Conservation (phyloP, 129 eudicot species). For the Flaveria ramosissima region DNA sequence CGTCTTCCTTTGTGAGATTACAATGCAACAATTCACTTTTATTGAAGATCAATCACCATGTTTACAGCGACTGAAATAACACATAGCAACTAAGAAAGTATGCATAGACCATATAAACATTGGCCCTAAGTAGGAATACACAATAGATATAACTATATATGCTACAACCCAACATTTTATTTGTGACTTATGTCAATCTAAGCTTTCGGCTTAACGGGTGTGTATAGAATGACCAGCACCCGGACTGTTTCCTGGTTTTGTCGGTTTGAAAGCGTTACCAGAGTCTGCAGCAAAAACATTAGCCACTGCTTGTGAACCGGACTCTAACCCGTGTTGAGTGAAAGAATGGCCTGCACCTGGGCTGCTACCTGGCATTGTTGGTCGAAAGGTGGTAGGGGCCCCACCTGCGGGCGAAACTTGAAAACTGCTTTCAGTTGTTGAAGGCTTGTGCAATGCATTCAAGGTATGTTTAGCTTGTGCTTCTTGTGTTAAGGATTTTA, state of each 20-base stretch:
- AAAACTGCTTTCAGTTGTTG: conserved; percentile 3
- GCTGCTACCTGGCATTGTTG: conserved; percentile 44
- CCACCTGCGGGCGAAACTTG: conserved; percentile 25
- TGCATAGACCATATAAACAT: not conserved
- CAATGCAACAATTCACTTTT: not conserved
- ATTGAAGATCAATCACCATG: not conserved
- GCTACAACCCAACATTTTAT: conserved; percentile 12
- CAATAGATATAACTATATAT: conserved; percentile 20
- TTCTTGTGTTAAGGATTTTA: conserved; percentile 29
- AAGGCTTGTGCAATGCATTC: conserved; percentile 9
- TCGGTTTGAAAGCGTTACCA: conserved; percentile 38
- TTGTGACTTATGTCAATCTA: conserved; percentile 17
- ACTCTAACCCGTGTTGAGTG: conserved; percentile 19
- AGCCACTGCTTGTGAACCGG: conserved; percentile 24
- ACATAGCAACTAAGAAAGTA: not conserved
- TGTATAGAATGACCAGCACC: conserved; percentile 46
- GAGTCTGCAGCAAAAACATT: conserved; percentile 23
- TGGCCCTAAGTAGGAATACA: conserved; percentile 17
- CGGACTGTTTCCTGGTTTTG: conserved; percentile 53
- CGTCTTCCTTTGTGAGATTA: not conserved
- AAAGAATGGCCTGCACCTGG: conserved; percentile 51
- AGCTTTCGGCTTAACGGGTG: conserved; percentile 32
- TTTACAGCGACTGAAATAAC: conserved; percentile 29
- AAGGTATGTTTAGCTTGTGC: not conserved
- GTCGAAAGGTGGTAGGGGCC: conserved; percentile 28